A percentile compares a stretch with the other conserved stretches of the same genome.
Evolutionary conservation across 108 stramenopile genomes (phyloP).

Genomic region (Cyclotella baltica): DNA sequence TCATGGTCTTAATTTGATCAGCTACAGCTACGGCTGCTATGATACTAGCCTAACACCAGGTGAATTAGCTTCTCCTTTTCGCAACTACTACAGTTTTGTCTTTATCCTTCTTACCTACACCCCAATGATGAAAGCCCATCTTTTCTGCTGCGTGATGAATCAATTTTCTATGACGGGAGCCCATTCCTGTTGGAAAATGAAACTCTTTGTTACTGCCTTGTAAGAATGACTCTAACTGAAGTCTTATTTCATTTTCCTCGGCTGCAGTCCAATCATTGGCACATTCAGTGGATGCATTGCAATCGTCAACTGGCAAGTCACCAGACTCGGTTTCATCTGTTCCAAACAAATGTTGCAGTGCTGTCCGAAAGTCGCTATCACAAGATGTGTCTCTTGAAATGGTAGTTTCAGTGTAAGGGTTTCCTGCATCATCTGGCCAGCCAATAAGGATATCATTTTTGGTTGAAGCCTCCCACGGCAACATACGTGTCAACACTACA

Average conservation of each 20-base stretch:
- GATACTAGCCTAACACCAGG: not conserved
- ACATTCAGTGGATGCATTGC: constrained; percentile 2
- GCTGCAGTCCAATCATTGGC: constrained; percentile 64
- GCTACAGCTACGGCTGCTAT: too few species aligned
- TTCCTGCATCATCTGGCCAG: constrained; percentile 39
- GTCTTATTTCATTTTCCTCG: constrained; percentile 60
- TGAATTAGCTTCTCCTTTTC: not conserved
- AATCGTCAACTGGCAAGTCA: not conserved
- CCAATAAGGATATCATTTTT: constrained; percentile 84
- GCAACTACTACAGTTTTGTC: constrained; percentile 76
- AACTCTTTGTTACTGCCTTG: not conserved
- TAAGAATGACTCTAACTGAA: constrained; percentile 51
- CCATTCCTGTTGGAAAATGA: constrained; percentile 61
- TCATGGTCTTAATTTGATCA: not conserved
- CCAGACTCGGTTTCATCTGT: not conserved
- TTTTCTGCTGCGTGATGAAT: constrained; percentile 71
- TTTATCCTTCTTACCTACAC: constrained; percentile 60
- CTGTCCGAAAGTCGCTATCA: constrained; percentile 53
- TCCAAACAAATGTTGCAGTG: constrained; percentile 53
- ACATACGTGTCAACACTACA: constrained; percentile 67
- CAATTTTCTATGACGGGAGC: constrained; percentile 65
- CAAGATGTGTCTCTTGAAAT: constrained; percentile 38
- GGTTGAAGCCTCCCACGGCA: constrained; percentile 72
- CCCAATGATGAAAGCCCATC: constrained; percentile 68
- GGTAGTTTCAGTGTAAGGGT: constrained; percentile 16